Base-by-base conservation (phyloP, 495 filamentous ascomycete species). In the Xylaria sp. region DNA sequence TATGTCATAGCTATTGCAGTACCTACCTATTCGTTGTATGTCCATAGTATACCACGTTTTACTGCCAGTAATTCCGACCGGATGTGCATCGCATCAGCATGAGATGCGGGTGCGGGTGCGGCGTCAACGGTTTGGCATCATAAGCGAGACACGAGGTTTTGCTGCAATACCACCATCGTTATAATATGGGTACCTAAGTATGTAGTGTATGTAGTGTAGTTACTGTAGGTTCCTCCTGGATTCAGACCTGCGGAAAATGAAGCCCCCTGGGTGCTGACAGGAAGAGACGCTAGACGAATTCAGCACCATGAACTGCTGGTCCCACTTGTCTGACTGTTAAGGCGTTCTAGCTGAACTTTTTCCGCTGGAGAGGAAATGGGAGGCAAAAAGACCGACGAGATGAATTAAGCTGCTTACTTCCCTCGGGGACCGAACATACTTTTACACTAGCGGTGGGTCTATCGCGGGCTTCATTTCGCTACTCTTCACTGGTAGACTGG, bases 241-340 rank as follows among this genome's bases (percentile, higher is more conserved):
- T 58, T 58, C 21, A 35, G 58, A 17, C 37, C 58, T 15, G 37
- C 37, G 7, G 7, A 61, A 41, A 26, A n/a, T 33, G 55, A 58
- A 41, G 35, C 58, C 55, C 31, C 44, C 55, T 55, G 35, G 31
- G 15, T 46, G 67, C 67, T 69, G 67, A 69, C 57, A 62, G 57
- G 67, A 69, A 62, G 26, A 69, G 24, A 50, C 65, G 19, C 55
- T 24, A 58, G 24, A 55, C 31, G 19, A 43, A 21, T 35, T 11
- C 8, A 59, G 44, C 59, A 29, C 21, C 33, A 12, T 29, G 62
- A 52, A 35, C 24, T 59, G 43, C 15, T 40, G 4, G 43, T 21
- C 44, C 67, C 53, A 69, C 53, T 61, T 24, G 55, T 61, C 53
- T 69, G 67, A 69, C 67, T 69, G 67, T 68, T 65, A 7, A 50